A percentile compares a stretch with the other conserved stretches of the same genome.
Evolutionary conservation across 768 basidiomycete genomes (phyloP).

Genomic region (Rhodotorula toruloides): DNA sequence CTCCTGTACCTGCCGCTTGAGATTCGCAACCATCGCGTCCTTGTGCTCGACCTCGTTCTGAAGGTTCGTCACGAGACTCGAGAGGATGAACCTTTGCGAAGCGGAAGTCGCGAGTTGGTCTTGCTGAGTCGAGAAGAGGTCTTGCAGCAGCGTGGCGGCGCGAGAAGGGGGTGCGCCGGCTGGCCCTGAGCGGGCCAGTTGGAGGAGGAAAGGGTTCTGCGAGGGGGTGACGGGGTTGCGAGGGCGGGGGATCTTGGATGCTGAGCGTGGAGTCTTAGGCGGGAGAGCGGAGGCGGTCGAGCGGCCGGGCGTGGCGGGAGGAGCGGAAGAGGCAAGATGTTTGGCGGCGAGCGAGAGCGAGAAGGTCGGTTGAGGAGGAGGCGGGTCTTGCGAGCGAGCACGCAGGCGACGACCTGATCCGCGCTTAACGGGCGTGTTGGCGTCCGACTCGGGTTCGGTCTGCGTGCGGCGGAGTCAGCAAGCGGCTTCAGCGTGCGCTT

Average conservation of each 20-base stretch:
- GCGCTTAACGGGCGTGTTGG: constrained; percentile 17
- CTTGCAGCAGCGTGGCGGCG: constrained; percentile 14
- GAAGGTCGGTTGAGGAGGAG: constrained; percentile 6
- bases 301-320: constrained; percentile 3
- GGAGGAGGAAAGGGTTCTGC: constrained; percentile 20
- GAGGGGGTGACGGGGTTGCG: constrained; percentile 23
- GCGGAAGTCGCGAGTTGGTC: constrained; percentile 17
- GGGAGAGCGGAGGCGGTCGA: not conserved
- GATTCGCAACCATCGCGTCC: constrained; percentile 13
- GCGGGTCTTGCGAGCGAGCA: not conserved
- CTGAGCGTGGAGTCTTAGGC: constrained; percentile 1
- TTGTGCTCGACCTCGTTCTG: constrained; percentile 31
- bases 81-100: constrained; percentile 24
- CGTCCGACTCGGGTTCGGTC: constrained; percentile 34
- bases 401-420: not conserved
- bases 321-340: not conserved
- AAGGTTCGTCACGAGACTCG: constrained; percentile 19
- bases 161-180: not conserved
- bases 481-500: accelerated
- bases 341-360: not conserved
- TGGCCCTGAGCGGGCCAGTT: constrained; percentile 3
- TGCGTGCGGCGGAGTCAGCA: not conserved
- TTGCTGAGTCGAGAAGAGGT: constrained; percentile 27
- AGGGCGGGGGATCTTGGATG: constrained; percentile 20
- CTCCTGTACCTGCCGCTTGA: constrained; percentile 14